Conservation (phyloP, 345 rosid species). For the Rhodomyrtus tomentosa region DNA sequence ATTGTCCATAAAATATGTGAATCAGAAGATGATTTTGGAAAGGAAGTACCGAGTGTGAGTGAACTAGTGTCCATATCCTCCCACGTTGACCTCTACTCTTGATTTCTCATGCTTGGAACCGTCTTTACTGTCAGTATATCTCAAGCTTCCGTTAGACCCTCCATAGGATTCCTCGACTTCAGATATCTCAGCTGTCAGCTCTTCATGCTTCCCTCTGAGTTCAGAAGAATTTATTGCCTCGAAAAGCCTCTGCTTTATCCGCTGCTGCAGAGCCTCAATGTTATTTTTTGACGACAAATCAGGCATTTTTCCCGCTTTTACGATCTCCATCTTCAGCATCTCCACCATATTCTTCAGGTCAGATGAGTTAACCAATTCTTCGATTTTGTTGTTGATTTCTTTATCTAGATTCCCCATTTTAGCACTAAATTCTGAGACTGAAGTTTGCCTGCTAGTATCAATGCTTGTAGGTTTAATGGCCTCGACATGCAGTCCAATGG, state of each 20-base stretch:
- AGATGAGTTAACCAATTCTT: slow-evolving; percentile 30
- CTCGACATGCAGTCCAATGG: slow-evolving; percentile 58
- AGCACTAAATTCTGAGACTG: slow-evolving; percentile 18
- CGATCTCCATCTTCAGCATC: slow-evolving; percentile 51
- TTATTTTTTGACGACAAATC: slow-evolving; percentile 25
- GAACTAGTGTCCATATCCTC: slow-evolving; percentile 3
- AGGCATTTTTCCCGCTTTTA: slow-evolving; percentile 41
- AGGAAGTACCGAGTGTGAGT: background rate
- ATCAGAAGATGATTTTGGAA: background rate
- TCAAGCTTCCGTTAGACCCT: slow-evolving; percentile 25
- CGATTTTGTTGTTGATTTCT: slow-evolving; percentile 46
- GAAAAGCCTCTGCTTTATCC: slow-evolving; percentile 48
- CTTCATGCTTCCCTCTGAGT: slow-evolving; percentile 43
- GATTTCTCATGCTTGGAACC: slow-evolving; percentile 15
- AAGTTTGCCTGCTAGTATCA: slow-evolving; percentile 18
- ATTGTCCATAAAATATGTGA: too few species aligned
- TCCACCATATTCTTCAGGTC: slow-evolving; percentile 53
- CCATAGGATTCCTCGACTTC: slow-evolving; percentile 20
- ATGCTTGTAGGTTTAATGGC: slow-evolving; percentile 23
- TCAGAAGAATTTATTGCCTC: slow-evolving; percentile 44
- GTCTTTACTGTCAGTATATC: slow-evolving; percentile 1
- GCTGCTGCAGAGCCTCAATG: slow-evolving; percentile 46
- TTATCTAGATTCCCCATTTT: slow-evolving; percentile 36
- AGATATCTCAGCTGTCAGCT: slow-evolving; percentile 33
- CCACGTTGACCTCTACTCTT: slow-evolving; percentile 31